Conservation (phyloP, 75 land plant genomes). For the Picea sitchensis region DNA sequence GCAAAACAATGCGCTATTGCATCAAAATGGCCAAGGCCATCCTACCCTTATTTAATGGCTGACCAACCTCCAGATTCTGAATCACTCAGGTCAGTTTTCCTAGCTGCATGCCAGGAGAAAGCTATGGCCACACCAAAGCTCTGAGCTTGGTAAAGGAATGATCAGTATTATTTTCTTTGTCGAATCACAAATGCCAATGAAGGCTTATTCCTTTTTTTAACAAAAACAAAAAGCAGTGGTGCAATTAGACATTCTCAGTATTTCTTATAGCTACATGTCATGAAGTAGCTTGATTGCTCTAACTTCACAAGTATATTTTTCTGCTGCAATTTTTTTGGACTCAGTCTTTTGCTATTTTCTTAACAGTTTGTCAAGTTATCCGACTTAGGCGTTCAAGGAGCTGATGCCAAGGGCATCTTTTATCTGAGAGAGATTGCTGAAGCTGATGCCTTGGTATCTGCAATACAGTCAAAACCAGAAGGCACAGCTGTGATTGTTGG, state of each 20-base stretch:
- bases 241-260: neutral
- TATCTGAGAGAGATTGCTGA: slow-evolving; percentile 95
- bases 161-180: neutral
- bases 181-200: neutral
- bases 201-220: neutral
- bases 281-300: neutral
- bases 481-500: slow-evolving; percentile 91
- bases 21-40: no score
- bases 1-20: no score
- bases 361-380: slow-evolving; percentile 73
- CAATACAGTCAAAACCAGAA: slow-evolving; percentile 61
- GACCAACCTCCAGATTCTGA: no score
- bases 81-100: no score
- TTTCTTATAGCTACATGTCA: neutral
- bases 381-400: slow-evolving; percentile 90
- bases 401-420: slow-evolving; percentile 88
- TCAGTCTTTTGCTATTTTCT: neutral
- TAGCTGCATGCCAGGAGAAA: no score
- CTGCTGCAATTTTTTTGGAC: neutral
- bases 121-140: no score
- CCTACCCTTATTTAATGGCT: no score
- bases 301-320: neutral
- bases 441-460: slow-evolving; percentile 82
- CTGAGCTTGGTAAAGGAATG: no score
- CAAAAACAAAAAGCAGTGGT: neutral